Base-by-base conservation (phyloP, 2,329 filamentous ascomycete species). In the Leptosphaerulina australis region DNA sequence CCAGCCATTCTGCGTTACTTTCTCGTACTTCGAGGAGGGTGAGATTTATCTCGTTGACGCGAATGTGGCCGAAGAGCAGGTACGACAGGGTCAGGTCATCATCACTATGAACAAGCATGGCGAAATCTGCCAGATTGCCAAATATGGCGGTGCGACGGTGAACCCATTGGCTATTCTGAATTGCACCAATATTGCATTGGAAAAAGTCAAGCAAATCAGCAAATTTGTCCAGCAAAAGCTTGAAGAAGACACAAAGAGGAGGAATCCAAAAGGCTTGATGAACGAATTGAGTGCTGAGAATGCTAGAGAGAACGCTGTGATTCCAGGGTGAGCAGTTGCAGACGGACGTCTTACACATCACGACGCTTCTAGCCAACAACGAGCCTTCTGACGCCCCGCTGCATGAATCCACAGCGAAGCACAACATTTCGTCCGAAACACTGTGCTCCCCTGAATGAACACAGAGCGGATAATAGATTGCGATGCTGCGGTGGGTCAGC, bases 51-150 rank as follows among this genome's bases (percentile, higher is more conserved):
- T 92, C 44, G 70, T 90, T n/a, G 90, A 94, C 71, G 82, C 88
- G 2, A 88, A 81, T 33, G 78, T 85, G 70, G 73, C 89, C 29
- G 90, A 94, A 75, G 90, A 94, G 75, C 87, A 91, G 71, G 79
- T 91, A 49, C 79, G 88, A 15, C 82, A 87, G 29, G 87, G 85
- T 48, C 86, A 87, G 71, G 84, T 89, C 63, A 90, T 90, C 5
- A 84, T 97, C 64, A 93, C 90, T 46, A 81, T 96, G 73, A 96
- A 97, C 74, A 86, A 85, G 67, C 88, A 92, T 66, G 92, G 92
- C 18, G 92, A 97, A 76, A 84, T 97, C 30, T 96, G 91, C 65
- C 90, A 95, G 73, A 83, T 97, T 53, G 87, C 91, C 22, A 99
- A 99, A 77, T 84, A 94, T 50, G 92, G 93, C 18, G 94, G 94